A percentile compares a stretch with the other conserved stretches of the same genome.
Conservation (phyloP, 129 eudicot species). For the Chrysanthemum makinoi region DNA sequence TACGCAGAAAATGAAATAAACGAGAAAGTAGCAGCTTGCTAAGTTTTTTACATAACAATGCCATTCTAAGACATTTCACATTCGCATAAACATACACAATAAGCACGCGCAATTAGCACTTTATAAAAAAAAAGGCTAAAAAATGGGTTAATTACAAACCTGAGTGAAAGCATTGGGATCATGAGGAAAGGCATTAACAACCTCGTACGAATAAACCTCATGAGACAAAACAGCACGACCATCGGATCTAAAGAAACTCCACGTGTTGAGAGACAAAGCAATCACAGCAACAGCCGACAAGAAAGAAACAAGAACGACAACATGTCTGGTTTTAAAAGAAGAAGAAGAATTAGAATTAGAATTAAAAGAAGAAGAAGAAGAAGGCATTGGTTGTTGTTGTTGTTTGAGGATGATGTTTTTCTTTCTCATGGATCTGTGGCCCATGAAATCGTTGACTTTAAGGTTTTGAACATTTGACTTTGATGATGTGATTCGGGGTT, state of each 20-base stretch:
- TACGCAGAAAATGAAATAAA: too few relatives aligned
- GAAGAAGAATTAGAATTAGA: conserved; percentile 14
- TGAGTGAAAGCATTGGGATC: conserved; percentile 84
- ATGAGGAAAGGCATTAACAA: conserved; percentile 78
- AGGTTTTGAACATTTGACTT: conserved; percentile 28
- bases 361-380: conserved; percentile 17
- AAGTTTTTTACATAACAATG: too few relatives aligned
- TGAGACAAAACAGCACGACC: neutral
- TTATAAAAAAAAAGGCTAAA: neutral
- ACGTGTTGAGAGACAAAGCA: conserved; percentile 40
- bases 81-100: neutral
- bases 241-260: conserved; percentile 30
- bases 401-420: conserved; percentile 18
- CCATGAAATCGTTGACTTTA: conserved; percentile 25
- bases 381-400: conserved; percentile 25
- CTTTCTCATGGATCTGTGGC: conserved; percentile 42
- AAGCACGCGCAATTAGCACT: neutral
- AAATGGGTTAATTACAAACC: conserved; percentile 32
- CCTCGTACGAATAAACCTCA: conserved; percentile 39
- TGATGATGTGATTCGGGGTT: conserved; percentile 11
- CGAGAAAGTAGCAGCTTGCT: too few relatives aligned
- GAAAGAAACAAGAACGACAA: conserved; percentile 32
- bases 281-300: conserved; percentile 26
- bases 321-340: conserved; percentile 24
- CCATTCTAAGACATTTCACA: neutral